A percentile compares a stretch with the other conserved stretches of the same genome.
phyloP scores from a whole-genome alignment of 1,284 basidiomycete genomes.

The Irpex rosettiformis region DNA sequence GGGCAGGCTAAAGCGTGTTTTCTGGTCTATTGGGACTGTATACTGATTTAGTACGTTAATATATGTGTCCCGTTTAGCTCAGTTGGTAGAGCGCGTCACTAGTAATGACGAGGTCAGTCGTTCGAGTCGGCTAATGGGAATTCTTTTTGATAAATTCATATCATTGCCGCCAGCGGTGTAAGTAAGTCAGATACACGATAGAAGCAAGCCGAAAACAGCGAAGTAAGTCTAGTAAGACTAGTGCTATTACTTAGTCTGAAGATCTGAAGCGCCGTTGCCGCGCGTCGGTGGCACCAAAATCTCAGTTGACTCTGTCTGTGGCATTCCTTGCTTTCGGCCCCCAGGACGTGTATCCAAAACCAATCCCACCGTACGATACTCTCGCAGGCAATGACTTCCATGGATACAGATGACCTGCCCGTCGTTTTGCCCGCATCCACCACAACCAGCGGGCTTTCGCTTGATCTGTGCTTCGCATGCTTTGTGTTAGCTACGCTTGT shows the following conservation, averaged over 20 bases:
- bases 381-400: conserved; percentile 48
- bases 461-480: conserved; percentile 55
- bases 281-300: neutral
- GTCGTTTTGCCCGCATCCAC: conserved; percentile 68
- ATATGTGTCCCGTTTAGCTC: conserved; percentile 40
- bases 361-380: no score
- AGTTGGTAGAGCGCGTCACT: conserved; percentile 61
- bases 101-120: conserved; percentile 54
- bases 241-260: no score
- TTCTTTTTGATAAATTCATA: neutral
- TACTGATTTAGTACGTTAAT: neutral
- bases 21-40: neutral
- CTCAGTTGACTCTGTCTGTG: neutral
- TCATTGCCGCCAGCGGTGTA: no score
- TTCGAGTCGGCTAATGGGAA: conserved; percentile 51
- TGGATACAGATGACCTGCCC: conserved; percentile 74
- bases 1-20: conserved; percentile 31
- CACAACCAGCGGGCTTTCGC: conserved; percentile 64
- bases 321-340: neutral
- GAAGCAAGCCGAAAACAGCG: no score
- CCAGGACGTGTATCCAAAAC: no score
- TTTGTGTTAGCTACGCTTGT: neutral
- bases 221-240: no score
- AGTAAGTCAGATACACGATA: no score
- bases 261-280: neutral